phyloP scores from a whole-genome alignment of 2,329 filamentous ascomycete genomes.

The Fusarium siculi region DNA sequence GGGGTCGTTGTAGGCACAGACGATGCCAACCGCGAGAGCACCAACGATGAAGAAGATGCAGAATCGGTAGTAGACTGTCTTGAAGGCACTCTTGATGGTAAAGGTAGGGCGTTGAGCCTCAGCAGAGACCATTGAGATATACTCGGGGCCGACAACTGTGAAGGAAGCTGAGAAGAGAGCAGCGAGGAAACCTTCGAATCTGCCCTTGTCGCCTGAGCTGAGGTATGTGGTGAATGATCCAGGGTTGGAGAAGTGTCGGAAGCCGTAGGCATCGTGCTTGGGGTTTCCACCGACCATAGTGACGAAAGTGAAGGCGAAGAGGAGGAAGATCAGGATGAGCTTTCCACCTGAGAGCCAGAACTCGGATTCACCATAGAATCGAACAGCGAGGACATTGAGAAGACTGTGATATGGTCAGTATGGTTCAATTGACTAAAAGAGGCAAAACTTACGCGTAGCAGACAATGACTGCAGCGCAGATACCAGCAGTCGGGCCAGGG shows the following conservation, averaged over 20 bases:
- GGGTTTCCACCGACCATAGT: conserved; percentile 71
- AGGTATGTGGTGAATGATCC: conserved; percentile 64
- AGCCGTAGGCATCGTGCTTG: conserved; percentile 67
- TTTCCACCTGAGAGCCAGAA: conserved; percentile 62
- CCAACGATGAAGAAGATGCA: conserved; percentile 49
- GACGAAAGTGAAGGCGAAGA: conserved; percentile 69
- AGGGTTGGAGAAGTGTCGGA: conserved; percentile 73
- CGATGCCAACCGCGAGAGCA: conserved; percentile 69
- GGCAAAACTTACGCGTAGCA: conserved; percentile 48
- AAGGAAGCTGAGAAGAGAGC: conserved; percentile 70
- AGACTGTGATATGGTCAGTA: conserved; percentile 29
- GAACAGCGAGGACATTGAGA: conserved; percentile 55
- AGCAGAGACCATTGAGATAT: conserved; percentile 71
- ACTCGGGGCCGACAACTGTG: conserved; percentile 70
- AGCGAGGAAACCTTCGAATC: conserved; percentile 73
- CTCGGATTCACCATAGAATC: conserved; percentile 57
- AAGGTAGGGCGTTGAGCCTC: conserved; percentile 69
- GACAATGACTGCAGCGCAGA: conserved; percentile 57
- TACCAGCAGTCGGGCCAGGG: conserved; percentile 52
- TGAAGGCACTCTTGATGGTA: conserved; percentile 64
- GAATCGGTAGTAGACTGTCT: conserved; percentile 60
- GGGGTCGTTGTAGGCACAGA: conserved; percentile 66
- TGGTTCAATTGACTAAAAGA: no score
- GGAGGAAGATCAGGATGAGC: conserved; percentile 44
- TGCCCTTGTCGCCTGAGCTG: conserved; percentile 68